Evolutionary conservation across 768 basidiomycete species (phyloP).

Genomic region (Cystofilobasidium macerans): DNA sequence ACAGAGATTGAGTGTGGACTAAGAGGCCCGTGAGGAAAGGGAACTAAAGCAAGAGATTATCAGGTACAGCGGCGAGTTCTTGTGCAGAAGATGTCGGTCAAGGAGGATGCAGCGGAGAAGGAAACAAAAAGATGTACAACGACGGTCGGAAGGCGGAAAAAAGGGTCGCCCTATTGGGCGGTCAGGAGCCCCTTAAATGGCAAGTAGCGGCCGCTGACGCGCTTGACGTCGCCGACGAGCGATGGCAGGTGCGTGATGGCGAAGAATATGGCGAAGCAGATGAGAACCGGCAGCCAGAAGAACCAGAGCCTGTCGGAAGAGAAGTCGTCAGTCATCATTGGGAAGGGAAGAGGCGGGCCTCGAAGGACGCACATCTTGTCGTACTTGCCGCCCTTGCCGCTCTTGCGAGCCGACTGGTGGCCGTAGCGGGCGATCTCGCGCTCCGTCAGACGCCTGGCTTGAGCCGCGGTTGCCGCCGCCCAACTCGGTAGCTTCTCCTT

Average conservation of each 20-base stretch:
- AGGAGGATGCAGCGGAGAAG: too few species aligned
- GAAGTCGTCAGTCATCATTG: background rate
- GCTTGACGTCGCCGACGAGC: slow-evolving; percentile 5
- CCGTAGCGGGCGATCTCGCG: background rate
- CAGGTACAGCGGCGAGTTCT: too few species aligned
- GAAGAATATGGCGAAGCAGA: slow-evolving; percentile 15
- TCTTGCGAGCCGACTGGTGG: background rate
- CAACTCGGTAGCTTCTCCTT: background rate
- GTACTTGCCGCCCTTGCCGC: background rate
- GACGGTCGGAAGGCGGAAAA: too few species aligned
- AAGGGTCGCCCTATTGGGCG: too few species aligned
- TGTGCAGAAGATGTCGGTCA: too few species aligned
- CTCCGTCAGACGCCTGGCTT: slow-evolving; percentile 1
- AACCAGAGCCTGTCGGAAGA: slow-evolving; percentile 10
- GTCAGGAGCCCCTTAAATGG: slow-evolving; percentile 10
- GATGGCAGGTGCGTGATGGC: slow-evolving; percentile 15
- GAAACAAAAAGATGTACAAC: background rate
- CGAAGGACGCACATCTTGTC: slow-evolving; percentile 4
- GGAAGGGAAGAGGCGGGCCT: background rate
- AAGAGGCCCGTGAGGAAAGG: too few species aligned
- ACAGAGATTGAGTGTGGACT: too few species aligned
- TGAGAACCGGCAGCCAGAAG: slow-evolving; percentile 17
- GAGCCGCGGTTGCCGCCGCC: slow-evolving; percentile 3
- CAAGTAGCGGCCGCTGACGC: slow-evolving; percentile 1
- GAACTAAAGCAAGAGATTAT: too few species aligned